These are phyloP conservation scores for Aspergillus spinulosporus DNA, from an alignment of 2,329 filamentous ascomycete species.

Conservation along the genomic window DNA sequence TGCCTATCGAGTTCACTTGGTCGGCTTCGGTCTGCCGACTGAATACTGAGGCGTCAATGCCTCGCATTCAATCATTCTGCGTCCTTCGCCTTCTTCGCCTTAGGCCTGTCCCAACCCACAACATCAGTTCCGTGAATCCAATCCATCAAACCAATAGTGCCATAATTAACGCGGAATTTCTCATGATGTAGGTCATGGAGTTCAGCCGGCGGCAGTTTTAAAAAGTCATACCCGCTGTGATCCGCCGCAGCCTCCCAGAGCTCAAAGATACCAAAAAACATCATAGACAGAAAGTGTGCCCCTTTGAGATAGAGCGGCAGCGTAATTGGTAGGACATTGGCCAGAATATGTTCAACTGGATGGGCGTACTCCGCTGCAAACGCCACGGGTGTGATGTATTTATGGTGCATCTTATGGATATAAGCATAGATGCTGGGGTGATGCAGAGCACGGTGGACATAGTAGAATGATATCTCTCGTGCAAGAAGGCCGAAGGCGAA, in stretches of 20 bases:
- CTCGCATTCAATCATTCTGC: conserved; percentile 11
- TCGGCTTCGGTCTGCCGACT: too few species aligned
- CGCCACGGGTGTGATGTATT: conserved; percentile 57
- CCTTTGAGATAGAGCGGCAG: conserved; percentile 51
- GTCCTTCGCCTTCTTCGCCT: neutral
- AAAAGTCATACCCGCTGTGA: conserved; percentile 61
- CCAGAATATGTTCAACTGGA: conserved; percentile 57
- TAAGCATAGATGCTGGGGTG: conserved; percentile 49
- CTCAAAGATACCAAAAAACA: conserved; percentile 44
- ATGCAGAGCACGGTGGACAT: conserved; percentile 57
- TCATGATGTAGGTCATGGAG: conserved; percentile 49
- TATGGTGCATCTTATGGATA: conserved; percentile 60
- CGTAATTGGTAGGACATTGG: conserved; percentile 55
- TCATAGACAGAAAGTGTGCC: conserved; percentile 55
- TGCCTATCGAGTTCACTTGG: too few species aligned
- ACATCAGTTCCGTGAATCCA: conserved; percentile 55
- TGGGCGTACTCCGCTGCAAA: conserved; percentile 60
- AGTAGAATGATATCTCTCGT: conserved; percentile 59
- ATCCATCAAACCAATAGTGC: conserved; percentile 26
- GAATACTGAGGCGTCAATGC: too few species aligned
- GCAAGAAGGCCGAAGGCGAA: conserved; percentile 44
- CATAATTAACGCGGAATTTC: too few species aligned
- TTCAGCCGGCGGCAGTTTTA: conserved; percentile 40
- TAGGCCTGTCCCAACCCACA: conserved; percentile 11
- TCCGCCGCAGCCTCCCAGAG: conserved; percentile 52